Evolutionary conservation across 2,329 filamentous ascomycete genomes (phyloP), one percentile per base, ranked within the genome.

Genomic region (Alternaria postmessia): DNA sequence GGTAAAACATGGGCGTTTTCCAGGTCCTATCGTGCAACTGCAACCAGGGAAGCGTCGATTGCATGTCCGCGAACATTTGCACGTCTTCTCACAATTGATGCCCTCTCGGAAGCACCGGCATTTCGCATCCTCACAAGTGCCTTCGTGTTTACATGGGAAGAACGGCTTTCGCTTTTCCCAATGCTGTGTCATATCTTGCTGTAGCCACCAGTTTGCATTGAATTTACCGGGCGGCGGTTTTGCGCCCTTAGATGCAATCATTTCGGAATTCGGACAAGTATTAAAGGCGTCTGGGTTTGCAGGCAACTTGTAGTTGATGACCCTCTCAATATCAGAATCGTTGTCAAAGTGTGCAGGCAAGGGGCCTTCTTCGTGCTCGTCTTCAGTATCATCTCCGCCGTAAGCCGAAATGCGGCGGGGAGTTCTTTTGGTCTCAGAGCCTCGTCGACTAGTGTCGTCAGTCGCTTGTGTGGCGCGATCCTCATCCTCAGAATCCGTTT

Each of bases 41-140:
- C 82, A 84, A 8, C 82, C 82, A 52, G 70, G 70, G 61, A 79
- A 83, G 22, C 80, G 79, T n/a, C 80, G 69, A 11, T 86, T 86
- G 54, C 90, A 91, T 7, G 80, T 80, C 0, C 80, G 79, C 51
- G 87, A 81, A 70, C 91, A 94, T 3, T 83, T 84, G 71, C 91
- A 94, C 62, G 87, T 88, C 65, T 90, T 90, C 65, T 94, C 91
- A 71, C 91, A 94, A 18, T 90, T 83, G 20, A 92, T 80, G 16
- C 83, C 83, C 9, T 85, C 81, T 48, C 82, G 76, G 16, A 86
- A 88, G 70, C 91, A 94, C 2, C 83, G 80, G 67, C 91, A 94
- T 18, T 79, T 69, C 12, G 75, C 79, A n/a, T 83, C 84, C 16
- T 85, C 85, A 75, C 91, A 94, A 2, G 49, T 59, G 0, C 90